phyloP scores from a whole-genome alignment of 2,329 filamentous ascomycete genomes.

The Venturia asperata region DNA sequence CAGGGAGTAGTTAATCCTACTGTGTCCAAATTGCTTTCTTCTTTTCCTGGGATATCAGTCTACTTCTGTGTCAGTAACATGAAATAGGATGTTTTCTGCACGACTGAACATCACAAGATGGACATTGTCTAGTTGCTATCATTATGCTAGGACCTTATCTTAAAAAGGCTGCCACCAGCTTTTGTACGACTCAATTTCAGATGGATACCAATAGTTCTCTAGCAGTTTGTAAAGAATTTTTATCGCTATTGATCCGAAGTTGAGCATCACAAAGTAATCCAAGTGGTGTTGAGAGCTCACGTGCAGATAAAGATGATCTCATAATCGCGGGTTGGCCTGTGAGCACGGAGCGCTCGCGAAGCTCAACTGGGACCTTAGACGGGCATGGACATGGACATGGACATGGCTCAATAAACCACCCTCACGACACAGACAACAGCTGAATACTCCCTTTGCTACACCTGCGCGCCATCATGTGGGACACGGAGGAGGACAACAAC shows the following conservation, averaged over 20 bases:
- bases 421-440: not conserved
- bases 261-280: too few relatives aligned
- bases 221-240: too few relatives aligned
- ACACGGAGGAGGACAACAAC: slow-evolving; percentile 92
- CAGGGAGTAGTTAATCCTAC: too few relatives aligned
- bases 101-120: too few relatives aligned
- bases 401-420: not conserved
- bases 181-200: too few relatives aligned
- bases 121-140: too few relatives aligned
- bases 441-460: not conserved
- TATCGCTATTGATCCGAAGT: too few relatives aligned
- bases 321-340: not conserved
- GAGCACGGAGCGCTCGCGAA: not conserved
- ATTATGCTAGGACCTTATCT: too few relatives aligned
- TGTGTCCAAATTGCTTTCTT: too few relatives aligned
- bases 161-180: too few relatives aligned
- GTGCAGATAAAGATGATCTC: not conserved
- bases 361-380: not conserved
- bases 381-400: too few relatives aligned
- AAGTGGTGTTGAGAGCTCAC: not conserved
- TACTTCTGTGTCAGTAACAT: not conserved
- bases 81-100: not conserved
- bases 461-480: slow-evolving; percentile 65
- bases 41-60: not conserved
- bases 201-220: too few relatives aligned